phyloP scores from a whole-genome alignment of 106 monocot genomes.

The Vanilla planifolia region DNA sequence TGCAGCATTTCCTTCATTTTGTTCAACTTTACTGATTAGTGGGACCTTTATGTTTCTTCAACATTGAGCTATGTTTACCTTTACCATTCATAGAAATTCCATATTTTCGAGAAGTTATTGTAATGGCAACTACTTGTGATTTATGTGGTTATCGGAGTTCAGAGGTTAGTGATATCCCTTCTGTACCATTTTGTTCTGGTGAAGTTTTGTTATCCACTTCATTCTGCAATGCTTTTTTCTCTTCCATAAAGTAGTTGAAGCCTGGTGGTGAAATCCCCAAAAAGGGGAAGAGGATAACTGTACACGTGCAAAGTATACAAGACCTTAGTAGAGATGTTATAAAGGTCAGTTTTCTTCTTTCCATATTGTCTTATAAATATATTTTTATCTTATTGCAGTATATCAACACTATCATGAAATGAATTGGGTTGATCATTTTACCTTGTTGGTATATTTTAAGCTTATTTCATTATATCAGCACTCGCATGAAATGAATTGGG shows the following conservation, averaged over 20 bases:
- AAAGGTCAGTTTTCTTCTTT: conserved; percentile 39
- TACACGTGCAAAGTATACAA: conserved; percentile 38
- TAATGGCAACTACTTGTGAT: conserved; percentile 94
- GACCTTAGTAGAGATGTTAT: conserved; percentile 96
- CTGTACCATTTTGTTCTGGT: not conserved
- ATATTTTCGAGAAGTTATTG: conserved; percentile 93
- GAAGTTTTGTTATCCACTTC: not conserved
- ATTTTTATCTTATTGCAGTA: too few relatives aligned
- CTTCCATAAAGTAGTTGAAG: conserved; percentile 54
- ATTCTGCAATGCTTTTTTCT: not conserved
- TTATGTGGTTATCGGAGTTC: conserved; percentile 93
- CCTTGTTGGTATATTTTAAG: not conserved
- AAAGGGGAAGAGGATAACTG: conserved; percentile 74
- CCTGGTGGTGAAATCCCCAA: conserved; percentile 86
- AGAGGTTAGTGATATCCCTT: conserved; percentile 47
- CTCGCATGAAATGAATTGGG: not conserved
- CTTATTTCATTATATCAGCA: too few relatives aligned
- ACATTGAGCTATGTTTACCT: conserved; percentile 13
- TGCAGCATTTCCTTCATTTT: too few relatives aligned
- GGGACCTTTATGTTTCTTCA: not conserved
- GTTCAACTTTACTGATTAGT: too few relatives aligned
- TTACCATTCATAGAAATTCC: conserved; percentile 70
- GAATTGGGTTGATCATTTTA: not conserved
- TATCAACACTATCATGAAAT: too few relatives aligned
- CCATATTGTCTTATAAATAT: not conserved